Evolutionary conservation across 2,329 filamentous ascomycete genomes (phyloP).

Genomic region (Celoporthe dispersa): DNA sequence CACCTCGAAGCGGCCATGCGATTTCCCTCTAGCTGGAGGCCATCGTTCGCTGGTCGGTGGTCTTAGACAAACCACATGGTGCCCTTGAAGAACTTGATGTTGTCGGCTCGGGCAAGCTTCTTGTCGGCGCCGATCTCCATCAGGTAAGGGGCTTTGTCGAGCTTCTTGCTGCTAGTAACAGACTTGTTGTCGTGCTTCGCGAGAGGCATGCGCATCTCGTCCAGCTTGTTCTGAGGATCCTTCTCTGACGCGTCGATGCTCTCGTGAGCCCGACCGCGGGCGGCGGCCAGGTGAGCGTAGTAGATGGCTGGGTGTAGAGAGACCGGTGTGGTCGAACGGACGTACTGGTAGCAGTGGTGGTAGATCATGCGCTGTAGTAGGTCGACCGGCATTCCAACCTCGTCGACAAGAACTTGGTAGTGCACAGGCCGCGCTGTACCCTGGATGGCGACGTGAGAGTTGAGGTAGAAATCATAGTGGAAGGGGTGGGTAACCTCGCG

Average conservation of each 20-base stretch:
- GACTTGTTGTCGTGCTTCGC: conserved; percentile 33
- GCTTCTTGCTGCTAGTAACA: conserved; percentile 31
- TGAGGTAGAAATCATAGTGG: conserved; percentile 83
- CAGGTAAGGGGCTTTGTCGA: conserved; percentile 35
- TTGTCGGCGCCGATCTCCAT: conserved; percentile 36
- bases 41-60: not conserved
- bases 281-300: conserved; percentile 89
- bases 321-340: conserved; percentile 88
- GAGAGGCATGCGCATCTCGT: conserved; percentile 39
- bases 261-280: conserved; percentile 79
- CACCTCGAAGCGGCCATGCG: not conserved
- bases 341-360: conserved; percentile 92
- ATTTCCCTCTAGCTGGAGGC: not conserved
- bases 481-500: conserved; percentile 87
- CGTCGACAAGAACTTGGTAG: conserved; percentile 88
- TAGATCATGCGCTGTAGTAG: conserved; percentile 88
- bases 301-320: conserved; percentile 90
- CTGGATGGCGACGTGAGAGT: conserved; percentile 76
- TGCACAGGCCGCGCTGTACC: conserved; percentile 91
- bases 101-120: conserved; percentile 18
- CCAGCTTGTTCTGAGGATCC: conserved; percentile 39
- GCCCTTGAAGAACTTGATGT: conserved; percentile 38
- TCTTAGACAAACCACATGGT: conserved; percentile 52
- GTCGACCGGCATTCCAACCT: conserved; percentile 69
- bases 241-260: conserved; percentile 48